A percentile compares a stretch with the other conserved stretches of the same genome.
Conservation (phyloP, 2,329 filamentous ascomycete species). For the Capronia coronata region DNA sequence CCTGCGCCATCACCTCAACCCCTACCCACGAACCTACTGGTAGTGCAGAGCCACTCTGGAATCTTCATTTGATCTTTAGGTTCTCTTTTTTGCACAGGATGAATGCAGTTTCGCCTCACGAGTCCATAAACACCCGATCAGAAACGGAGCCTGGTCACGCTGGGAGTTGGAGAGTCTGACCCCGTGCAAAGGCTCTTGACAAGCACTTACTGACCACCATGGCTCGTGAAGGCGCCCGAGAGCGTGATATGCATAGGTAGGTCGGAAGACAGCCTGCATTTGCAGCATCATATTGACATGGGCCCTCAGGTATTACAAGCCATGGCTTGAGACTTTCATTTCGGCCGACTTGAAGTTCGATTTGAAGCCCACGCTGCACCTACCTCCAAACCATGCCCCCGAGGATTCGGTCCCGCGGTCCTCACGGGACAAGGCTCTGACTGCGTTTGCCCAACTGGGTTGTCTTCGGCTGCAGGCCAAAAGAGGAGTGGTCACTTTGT, state of each 20-base stretch:
- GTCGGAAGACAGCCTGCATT: not conserved
- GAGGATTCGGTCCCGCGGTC: slow-evolving; percentile 27
- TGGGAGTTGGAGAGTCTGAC: not conserved
- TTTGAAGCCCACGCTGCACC: slow-evolving; percentile 12
- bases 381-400: slow-evolving; percentile 12
- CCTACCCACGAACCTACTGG: no score
- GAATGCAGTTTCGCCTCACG: not conserved
- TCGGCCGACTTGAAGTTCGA: slow-evolving; percentile 26
- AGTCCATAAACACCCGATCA: not conserved
- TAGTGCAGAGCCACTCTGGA: no score
- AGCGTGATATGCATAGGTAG: slow-evolving; percentile 25
- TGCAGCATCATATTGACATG: not conserved
- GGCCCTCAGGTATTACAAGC: slow-evolving; percentile 19
- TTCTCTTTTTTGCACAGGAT: no score
- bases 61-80: no score
- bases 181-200: not conserved
- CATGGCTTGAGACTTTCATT: slow-evolving; percentile 28
- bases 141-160: not conserved
- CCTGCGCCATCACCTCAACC: no score
- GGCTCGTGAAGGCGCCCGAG: slow-evolving; percentile 22
- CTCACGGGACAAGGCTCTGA: slow-evolving; percentile 37
- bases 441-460: slow-evolving; percentile 47
- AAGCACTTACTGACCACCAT: slow-evolving; percentile 4
- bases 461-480: slow-evolving; percentile 40
- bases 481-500: slow-evolving; percentile 47